Base-by-base conservation (phyloP, 2,329 filamentous ascomycete species). In the Ophiognomonia clavigignenti-juglandacearum region DNA sequence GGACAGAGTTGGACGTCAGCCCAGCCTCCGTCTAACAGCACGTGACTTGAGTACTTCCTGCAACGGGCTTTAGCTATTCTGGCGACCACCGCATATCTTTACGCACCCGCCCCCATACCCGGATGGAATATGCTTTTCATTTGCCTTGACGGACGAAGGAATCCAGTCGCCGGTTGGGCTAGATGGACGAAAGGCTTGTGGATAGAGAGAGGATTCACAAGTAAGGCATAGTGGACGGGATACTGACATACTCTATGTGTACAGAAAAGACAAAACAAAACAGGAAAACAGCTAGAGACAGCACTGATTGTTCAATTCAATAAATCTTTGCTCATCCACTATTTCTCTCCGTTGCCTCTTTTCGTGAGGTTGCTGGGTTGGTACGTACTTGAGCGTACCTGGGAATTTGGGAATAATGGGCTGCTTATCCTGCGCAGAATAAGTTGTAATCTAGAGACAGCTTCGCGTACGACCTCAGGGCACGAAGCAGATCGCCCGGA, bases 211-310 rank as follows among this genome's bases (percentile, higher is more conserved):
- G 20, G 19, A 31, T 24, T 19, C 8, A 23, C 36, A 39, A 26
- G 24, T 35, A 34, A 18, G 18, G 7, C 13, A 31, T 24, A 20
- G 14, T 18, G 10, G 8, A 34, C 5, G 4, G n/a, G n/a, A n/a
- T n/a, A n/a, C 31, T 16, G 14, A 32, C 14, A 34, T 26, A 36
- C 32, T 46, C 38, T 44, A 22, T 35, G 18, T 13, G 22, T 34
- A 42, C 47, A 36, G 31, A 39, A 53, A 51, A 43, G 36, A 37
- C 38, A 51, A 48, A 52, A n/a, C 43, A 43, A 52, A 52, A 46
- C 26, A 47, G 40, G 40, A 50, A 52, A 52, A 46, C 29, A 50
- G 43, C 36, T 45, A 50, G 43, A 52, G n/a, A 44, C 42, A 44
- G 36, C 50, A 43, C 44, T 47, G 43, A 39, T 29, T 47, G 47